Base-by-base conservation (phyloP, 208 protist genomes). In the Trypanosoma caninum region DNA sequence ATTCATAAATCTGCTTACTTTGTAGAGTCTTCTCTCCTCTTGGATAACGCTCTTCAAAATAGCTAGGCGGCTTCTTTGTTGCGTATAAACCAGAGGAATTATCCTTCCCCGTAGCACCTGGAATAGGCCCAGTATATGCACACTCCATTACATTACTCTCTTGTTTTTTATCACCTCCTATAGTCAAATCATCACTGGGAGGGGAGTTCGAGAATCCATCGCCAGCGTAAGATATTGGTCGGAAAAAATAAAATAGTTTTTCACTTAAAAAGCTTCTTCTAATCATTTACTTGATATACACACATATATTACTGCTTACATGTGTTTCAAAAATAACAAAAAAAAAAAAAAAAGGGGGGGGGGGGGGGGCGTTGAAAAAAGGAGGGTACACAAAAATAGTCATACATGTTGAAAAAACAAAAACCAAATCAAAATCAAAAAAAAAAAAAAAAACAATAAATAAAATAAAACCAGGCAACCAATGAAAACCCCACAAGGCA, bases 41-140 rank as follows among this genome's bases (percentile, higher is more conserved):
- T 3, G 76, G 68, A 53, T 77, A 86, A 31, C 60, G 65, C 47
- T 85, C 65, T 64, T 94, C 83, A 68, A 89, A 94, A 55, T 86
- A 94, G 0, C 80, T 61, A 9, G 27, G 37, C 25, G 63, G 45
- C 6, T 63, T 59, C 52, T 84, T 78, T 27, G 74, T 59, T 18
- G 57, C 54, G 57, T 92, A 87, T 18, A 91, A 40, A 0, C 76
- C 83, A 23, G 80, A 69, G 34, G 42, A 59, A 63, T 93, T 91
- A 59, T 89, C 81, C 48, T 64, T 72, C 8, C 81, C 81, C 47
- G 67, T 80, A 5, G 81, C 65, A 22, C 73, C 66, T 16, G 66
- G 45, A 40, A 82, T 76, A 13, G 73, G 57, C 8, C 74, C 80
- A 53, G 60, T 65, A 67, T 73, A 77, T 14, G 52, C 33, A 14